Conservation (phyloP, 441 rosid species). For the Adansonia rubrostipa region DNA sequence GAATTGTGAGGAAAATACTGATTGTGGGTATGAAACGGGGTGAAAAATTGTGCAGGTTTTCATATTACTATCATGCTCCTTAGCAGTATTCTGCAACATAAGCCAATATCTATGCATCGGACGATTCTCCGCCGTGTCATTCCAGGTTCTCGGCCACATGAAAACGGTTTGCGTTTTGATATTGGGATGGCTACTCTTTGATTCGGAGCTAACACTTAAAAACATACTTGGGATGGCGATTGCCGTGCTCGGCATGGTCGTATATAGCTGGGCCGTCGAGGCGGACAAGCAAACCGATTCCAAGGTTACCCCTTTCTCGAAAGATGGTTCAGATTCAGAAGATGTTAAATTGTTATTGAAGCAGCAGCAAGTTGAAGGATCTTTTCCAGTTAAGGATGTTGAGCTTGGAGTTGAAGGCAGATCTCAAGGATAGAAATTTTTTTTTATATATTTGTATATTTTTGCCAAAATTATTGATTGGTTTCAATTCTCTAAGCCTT, state of each 20-base stretch:
- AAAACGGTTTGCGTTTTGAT: conserved; percentile 26
- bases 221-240: conserved; percentile 68
- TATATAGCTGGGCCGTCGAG: conserved; percentile 79
- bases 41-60: conserved; percentile 50
- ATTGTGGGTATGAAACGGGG: background rate
- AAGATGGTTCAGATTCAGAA: conserved; percentile 15
- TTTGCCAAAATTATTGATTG: background rate
- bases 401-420: background rate
- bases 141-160: conserved; percentile 33
- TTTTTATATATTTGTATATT: too few species aligned
- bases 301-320: conserved; percentile 37
- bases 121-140: conserved; percentile 21
- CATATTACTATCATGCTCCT: conserved; percentile 60
- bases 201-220: conserved; percentile 62
- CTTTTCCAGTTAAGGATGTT: background rate
- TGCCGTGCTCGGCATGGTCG: conserved; percentile 66
- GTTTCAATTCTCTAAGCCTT: background rate
- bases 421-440: conserved; percentile 2
- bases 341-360: too few species aligned
- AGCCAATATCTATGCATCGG: conserved; percentile 34
- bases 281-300: conserved; percentile 45
- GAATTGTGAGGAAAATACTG: background rate
- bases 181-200: conserved; percentile 44
- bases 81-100: conserved; percentile 79
- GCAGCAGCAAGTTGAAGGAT: background rate